Percentiles rank a stretch among this genome's conserved stretches.
Evolutionary conservation across 495 filamentous ascomycete genomes (phyloP).

Genomic region (Trichoderma gamsii): DNA sequence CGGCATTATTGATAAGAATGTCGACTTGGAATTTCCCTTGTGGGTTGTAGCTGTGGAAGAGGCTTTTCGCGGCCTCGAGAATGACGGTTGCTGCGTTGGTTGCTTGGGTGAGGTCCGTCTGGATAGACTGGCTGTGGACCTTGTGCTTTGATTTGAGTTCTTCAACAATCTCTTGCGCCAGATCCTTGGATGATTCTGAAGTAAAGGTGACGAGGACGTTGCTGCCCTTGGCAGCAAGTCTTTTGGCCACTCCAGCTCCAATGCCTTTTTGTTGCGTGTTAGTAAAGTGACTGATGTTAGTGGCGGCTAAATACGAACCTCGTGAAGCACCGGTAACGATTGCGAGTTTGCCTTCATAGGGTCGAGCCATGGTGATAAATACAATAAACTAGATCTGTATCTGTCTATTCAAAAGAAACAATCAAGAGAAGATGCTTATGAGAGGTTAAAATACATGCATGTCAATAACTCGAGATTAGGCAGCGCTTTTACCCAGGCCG

Average conservation of each 20-base stretch:
- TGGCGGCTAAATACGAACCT: constrained; percentile 38
- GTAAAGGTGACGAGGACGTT: constrained; percentile 67
- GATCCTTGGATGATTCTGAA: constrained; percentile 37
- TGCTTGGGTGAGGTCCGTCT: constrained; percentile 41
- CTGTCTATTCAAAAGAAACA: too few species aligned
- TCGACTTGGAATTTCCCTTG: constrained; percentile 59
- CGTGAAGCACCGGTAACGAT: constrained; percentile 74
- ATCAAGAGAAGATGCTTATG: too few species aligned
- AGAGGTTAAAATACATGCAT: background rate
- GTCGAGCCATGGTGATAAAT: constrained; percentile 24
- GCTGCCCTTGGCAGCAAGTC: constrained; percentile 69
- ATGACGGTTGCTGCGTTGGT: constrained; percentile 22
- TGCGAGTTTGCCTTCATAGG: constrained; percentile 62
- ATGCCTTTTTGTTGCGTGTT: constrained; percentile 54
- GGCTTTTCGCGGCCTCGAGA: constrained; percentile 26
- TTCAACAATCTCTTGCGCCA: constrained; percentile 28
- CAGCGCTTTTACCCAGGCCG: background rate
- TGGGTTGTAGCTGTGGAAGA: constrained; percentile 26
- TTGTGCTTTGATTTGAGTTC: constrained; percentile 37
- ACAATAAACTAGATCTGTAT: background rate
- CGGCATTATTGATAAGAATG: constrained; percentile 47
- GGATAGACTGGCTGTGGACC: constrained; percentile 33
- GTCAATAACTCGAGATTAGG: background rate
- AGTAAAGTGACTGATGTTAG: background rate
- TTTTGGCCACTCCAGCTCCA: constrained; percentile 73